A percentile compares a stretch with the other conserved stretches of the same genome.
Conservation (phyloP, 345 rosid genomes). For the Eucalyptus dawsonii region DNA sequence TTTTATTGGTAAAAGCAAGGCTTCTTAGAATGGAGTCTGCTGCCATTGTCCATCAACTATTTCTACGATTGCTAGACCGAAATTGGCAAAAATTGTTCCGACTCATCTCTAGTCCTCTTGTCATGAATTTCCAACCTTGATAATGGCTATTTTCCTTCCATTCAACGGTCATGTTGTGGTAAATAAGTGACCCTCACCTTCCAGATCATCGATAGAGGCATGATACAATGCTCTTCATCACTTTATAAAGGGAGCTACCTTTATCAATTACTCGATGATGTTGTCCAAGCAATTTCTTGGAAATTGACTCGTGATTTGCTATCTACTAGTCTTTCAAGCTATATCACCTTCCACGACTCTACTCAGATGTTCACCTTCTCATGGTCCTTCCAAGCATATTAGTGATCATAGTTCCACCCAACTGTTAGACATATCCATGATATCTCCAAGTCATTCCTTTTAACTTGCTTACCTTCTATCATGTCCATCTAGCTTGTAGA, state of each 20-base stretch:
- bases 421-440: background rate
- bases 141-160: background rate
- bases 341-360: background rate
- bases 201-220: background rate
- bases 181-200: background rate
- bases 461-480: background rate
- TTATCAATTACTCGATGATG: background rate
- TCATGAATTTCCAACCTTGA: background rate
- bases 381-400: background rate
- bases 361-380: background rate
- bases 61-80: background rate
- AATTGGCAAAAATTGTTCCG: background rate
- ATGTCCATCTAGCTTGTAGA: background rate
- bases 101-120: background rate
- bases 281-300: background rate
- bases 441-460: background rate
- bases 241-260: background rate
- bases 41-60: background rate
- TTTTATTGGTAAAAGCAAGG: background rate
- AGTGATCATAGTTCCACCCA: background rate
- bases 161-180: background rate
- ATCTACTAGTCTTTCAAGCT: background rate
- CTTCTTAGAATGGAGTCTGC: background rate
- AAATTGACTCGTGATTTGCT: background rate
- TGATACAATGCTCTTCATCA: background rate